Base-by-base conservation (phyloP, 2,329 filamentous ascomycete genomes). In the Tothia fuscella region DNA sequence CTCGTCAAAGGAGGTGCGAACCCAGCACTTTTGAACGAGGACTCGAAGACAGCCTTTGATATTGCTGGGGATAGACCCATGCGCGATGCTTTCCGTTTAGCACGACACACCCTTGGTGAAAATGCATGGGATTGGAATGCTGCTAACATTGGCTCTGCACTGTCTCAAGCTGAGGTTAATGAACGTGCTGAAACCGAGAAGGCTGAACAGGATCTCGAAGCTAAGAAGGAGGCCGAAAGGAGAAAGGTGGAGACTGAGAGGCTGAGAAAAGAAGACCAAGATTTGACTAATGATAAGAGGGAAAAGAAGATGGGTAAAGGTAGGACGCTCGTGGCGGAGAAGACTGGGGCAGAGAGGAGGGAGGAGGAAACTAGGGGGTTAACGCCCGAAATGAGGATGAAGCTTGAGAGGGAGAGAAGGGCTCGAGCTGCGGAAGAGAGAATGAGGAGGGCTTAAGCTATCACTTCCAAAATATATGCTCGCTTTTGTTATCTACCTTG, bases 381-480 rank as follows among this genome's bases (percentile, higher is more conserved):
- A 65, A 93, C 84, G 31, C 79, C 85, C 0, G 89, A 96, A 63
- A 88, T 91, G 75, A 76, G 78, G 57, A 75, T 79, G 73, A 77
- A 74, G 56, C 61, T 96, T 41, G 91, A 96, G 59, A 70, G 91
- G 51, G 91, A 98, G 63, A 71, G 87, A 51, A 80, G 89, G 54
- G 91, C 91, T 3, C 76, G 89, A 52, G 91, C 91, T 6, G 89
- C 88, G 0, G 91, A 96, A 62, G 88, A 89, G 65, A 76, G 89
- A 55, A 71, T 95, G 46, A 78, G 35, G n/a, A n/a, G n/a, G n/a
- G n/a, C n/a, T n/a, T n/a, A n/a, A n/a, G n/a, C n/a, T n/a, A n/a
- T n/a, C n/a, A n/a, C n/a, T n/a, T n/a, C n/a, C n/a, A n/a, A n/a
- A n/a, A n/a, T n/a, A n/a, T n/a, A n/a, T n/a, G n/a, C n/a, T n/a